Conservation (phyloP, 805 yeast species). For the Kregervanrija delftensis region DNA sequence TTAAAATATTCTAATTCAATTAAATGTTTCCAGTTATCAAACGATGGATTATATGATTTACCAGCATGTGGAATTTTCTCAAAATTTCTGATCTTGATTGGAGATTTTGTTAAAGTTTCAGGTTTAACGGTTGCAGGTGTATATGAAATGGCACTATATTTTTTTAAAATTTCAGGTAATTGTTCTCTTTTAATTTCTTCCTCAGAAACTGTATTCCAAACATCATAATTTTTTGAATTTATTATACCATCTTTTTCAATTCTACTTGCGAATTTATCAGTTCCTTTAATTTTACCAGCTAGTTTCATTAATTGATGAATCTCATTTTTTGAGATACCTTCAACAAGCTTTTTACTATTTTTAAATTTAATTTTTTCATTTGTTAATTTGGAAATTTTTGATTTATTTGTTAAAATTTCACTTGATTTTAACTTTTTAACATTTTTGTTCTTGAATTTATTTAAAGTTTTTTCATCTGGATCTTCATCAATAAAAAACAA, state of each 20-base stretch:
- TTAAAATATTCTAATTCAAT: slow-evolving; percentile 57
- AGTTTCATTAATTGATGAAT: slow-evolving; percentile 60
- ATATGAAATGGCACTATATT: slow-evolving; percentile 31
- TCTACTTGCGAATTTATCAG: slow-evolving; percentile 41
- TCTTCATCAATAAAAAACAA: slow-evolving; percentile 63
- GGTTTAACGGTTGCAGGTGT: slow-evolving; percentile 51
- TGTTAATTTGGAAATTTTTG: slow-evolving; percentile 66
- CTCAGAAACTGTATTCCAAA: slow-evolving; percentile 46
- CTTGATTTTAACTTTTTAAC: slow-evolving; percentile 32
- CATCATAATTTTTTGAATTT: slow-evolving; percentile 46
- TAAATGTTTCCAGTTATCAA: slow-evolving; percentile 73
- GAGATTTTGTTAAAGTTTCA: slow-evolving; percentile 42
- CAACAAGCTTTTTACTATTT: slow-evolving; percentile 33
- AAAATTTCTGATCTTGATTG: slow-evolving; percentile 46
- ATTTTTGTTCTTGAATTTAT: slow-evolving; percentile 33
- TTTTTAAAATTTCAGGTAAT: slow-evolving; percentile 34
- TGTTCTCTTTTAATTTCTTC: slow-evolving; percentile 11
- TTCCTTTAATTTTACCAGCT: slow-evolving; percentile 67
- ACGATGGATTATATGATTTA: slow-evolving; percentile 86
- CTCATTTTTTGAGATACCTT: slow-evolving; percentile 61
- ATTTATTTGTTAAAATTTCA: slow-evolving; percentile 65
- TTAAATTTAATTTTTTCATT: slow-evolving; percentile 30
- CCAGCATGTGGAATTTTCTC: slow-evolving; percentile 70
- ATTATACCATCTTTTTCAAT: slow-evolving; percentile 61
- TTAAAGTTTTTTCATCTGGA: slow-evolving; percentile 42